Evolutionary conservation across 2,329 filamentous ascomycete species (phyloP).

Genomic region (Cercospora sesami): DNA sequence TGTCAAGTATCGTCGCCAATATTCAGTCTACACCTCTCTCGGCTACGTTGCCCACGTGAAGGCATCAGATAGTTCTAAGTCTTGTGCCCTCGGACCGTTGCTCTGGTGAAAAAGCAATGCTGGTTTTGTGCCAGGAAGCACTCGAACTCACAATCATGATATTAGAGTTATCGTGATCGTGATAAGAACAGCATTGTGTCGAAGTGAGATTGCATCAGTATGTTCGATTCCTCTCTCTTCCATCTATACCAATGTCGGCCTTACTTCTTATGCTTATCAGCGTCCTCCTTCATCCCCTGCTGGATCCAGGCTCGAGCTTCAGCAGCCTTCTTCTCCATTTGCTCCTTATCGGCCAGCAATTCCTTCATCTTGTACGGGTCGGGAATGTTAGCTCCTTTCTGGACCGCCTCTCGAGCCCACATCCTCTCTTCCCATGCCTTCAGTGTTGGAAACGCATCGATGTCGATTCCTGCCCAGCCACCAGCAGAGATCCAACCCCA

Average conservation of each 20-base stretch:
- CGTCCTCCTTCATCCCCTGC: constrained; percentile 67
- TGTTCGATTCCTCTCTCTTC: background rate
- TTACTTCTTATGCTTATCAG: constrained; percentile 46
- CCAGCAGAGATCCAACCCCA: constrained; percentile 73
- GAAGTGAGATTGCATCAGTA: background rate
- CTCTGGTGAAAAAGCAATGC: background rate
- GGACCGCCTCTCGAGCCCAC: constrained; percentile 66
- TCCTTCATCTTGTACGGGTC: constrained; percentile 62
- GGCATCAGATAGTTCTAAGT: background rate
- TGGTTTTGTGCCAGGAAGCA: background rate
- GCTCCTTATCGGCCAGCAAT: constrained; percentile 57
- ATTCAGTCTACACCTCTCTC: background rate
- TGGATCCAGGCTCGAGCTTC: constrained; percentile 64
- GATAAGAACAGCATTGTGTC: background rate
- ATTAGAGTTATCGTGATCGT: background rate
- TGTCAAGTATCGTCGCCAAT: background rate
- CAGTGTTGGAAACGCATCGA: constrained; percentile 72
- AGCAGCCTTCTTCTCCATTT: constrained; percentile 56
- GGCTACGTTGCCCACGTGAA: background rate
- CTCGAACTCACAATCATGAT: background rate
- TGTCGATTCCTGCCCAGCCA: constrained; percentile 63
- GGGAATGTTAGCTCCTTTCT: constrained; percentile 68
- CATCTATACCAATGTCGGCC: background rate
- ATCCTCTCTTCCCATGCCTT: constrained; percentile 76
- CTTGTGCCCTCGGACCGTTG: background rate